A percentile compares a stretch with the other conserved stretches of the same genome.
Evolutionary conservation across 2,329 filamentous ascomycete genomes (phyloP).

Genomic region (Neopestalotiopsis sp.): DNA sequence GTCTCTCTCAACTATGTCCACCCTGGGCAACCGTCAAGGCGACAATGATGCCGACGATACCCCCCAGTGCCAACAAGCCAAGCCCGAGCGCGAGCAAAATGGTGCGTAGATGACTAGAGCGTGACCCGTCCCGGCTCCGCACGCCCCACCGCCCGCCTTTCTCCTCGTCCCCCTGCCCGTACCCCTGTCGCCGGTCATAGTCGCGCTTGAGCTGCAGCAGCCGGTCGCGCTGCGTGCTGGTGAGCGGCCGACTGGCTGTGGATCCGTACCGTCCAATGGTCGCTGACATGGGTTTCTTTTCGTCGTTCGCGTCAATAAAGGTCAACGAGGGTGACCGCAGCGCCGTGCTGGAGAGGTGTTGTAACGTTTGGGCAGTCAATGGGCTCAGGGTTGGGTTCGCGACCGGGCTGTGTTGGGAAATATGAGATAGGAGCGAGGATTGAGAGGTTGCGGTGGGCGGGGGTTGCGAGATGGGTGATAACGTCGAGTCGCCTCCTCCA

Average conservation of each 20-base stretch:
- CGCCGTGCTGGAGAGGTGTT: constrained; percentile 5
- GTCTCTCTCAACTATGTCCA: background rate
- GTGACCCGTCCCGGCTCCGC: background rate
- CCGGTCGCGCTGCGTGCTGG: constrained; percentile 14
- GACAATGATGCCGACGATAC: constrained; percentile 12
- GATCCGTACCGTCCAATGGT: background rate
- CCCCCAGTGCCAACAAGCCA: constrained; percentile 7
- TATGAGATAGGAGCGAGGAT: background rate
- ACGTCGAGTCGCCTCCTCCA: background rate
- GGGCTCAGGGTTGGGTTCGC: constrained; percentile 1
- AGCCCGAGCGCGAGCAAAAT: background rate
- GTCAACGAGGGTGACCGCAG: background rate
- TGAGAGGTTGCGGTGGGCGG: background rate
- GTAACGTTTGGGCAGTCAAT: background rate
- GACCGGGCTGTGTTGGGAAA: constrained; percentile 6
- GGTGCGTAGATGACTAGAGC: background rate
- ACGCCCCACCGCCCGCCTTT: background rate
- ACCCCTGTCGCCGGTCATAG: constrained; percentile 9
- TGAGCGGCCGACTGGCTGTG: constrained; percentile 9
- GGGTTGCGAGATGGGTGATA: constrained; percentile 1
- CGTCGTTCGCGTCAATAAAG: background rate
- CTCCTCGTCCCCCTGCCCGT: constrained; percentile 6
- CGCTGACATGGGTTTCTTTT: background rate
- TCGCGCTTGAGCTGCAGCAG: constrained; percentile 15
- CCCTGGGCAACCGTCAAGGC: constrained; percentile 4